Conservation (phyloP, 305 asterid species). For the Nicotiana rustica region DNA sequence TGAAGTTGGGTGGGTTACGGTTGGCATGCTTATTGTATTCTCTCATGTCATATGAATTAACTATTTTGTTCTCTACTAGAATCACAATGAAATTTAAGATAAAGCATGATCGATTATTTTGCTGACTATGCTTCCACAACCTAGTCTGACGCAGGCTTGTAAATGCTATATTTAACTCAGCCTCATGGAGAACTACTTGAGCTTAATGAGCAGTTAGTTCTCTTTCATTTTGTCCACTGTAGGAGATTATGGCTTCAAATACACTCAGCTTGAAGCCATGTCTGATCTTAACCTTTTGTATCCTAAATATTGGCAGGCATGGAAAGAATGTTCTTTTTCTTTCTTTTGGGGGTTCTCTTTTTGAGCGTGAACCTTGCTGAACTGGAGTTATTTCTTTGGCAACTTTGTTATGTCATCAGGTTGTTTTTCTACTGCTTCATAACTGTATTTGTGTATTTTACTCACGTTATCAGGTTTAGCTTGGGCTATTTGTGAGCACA, state of each 20-base stretch:
- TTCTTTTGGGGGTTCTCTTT: not conserved
- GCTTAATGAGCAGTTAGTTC: not conserved
- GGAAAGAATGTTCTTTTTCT: not conserved
- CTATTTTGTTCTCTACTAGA: not conserved
- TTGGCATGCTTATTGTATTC: not conserved
- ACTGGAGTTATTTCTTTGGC: not conserved
- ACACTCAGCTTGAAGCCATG: not conserved
- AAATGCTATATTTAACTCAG: not conserved
- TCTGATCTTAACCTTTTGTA: not conserved
- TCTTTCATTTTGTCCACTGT: not conserved
- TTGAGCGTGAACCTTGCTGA: not conserved
- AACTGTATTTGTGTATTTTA: not conserved
- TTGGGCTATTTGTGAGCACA: constrained; percentile 98
- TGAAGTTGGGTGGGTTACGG: not conserved
- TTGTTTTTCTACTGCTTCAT: constrained; percentile 10
- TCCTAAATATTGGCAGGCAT: not conserved
- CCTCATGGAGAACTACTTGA: not conserved
- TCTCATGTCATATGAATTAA: not conserved
- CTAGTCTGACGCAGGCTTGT: not conserved
- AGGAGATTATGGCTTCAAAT: not conserved
- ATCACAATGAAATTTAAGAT: not conserved
- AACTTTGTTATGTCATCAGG: not conserved
- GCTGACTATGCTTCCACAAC: not conserved
- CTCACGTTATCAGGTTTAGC: constrained; percentile 75
- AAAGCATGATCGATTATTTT: not conserved